Evolutionary conservation across 1,284 basidiomycete species (phyloP).

Genomic region (Irpex lacteus): DNA sequence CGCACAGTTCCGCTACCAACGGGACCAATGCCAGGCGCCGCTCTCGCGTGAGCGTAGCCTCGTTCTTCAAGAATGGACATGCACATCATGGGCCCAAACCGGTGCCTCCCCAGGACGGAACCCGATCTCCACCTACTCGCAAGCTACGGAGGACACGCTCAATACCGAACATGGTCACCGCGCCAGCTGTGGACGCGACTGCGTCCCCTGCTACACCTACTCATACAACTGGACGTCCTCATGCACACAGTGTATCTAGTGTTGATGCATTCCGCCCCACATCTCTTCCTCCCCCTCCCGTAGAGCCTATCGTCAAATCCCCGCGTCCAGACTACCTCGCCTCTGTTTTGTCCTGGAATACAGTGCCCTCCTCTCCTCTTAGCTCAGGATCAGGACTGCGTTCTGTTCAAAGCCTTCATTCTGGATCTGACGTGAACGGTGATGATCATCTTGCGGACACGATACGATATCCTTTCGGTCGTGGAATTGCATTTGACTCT

Average conservation of each 20-base stretch:
- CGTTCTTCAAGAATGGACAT: slow-evolving; percentile 47
- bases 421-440: slow-evolving; percentile 11
- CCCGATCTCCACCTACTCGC: slow-evolving; percentile 35
- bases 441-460: slow-evolving; percentile 21
- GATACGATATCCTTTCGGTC: slow-evolving; percentile 60
- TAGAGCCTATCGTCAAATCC: slow-evolving; percentile 1
- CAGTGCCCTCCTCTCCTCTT: slow-evolving; percentile 31
- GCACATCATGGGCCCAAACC: slow-evolving; percentile 24
- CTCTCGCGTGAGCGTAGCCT: slow-evolving; percentile 66
- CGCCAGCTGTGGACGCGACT: slow-evolving; percentile 4
- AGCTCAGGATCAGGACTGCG: slow-evolving; percentile 34
- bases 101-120: slow-evolving; percentile 19
- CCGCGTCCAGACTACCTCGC: slow-evolving; percentile 57
- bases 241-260: slow-evolving; percentile 76
- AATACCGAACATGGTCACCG: slow-evolving; percentile 52
- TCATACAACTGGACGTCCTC: slow-evolving; percentile 50
- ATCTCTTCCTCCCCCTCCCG: slow-evolving; percentile 7
- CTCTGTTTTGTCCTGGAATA: slow-evolving; percentile 61
- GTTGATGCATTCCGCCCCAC: slow-evolving; percentile 52
- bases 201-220: slow-evolving; percentile 22
- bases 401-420: slow-evolving; percentile 23
- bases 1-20: slow-evolving; percentile 15
- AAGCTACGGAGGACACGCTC: slow-evolving; percentile 69
- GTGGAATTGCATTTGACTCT: slow-evolving; percentile 56
- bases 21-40: slow-evolving; percentile 39